Base-by-base conservation (phyloP, 495 filamentous ascomycete genomes). In the Clohesyomyces aquaticus region DNA sequence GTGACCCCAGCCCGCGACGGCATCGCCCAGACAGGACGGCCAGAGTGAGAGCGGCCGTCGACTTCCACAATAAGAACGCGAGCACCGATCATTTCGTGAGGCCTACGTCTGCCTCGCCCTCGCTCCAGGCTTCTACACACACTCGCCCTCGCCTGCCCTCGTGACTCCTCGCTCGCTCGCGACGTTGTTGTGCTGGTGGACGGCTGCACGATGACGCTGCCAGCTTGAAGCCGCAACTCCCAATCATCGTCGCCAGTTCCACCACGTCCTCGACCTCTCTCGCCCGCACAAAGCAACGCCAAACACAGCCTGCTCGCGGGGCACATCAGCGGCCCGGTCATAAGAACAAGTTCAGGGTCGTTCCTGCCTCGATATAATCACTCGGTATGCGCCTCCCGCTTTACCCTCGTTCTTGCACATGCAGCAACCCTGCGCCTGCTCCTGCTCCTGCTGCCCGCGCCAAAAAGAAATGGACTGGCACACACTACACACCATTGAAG, bases 211-310 rank as follows among this genome's bases (percentile, higher is more conserved):
- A 57, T 57, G 54, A 57, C 54, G 54, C 43, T 28, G 26, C 23
- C 1, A 35, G 56, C 10, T 19, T 19, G 25, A 45, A 3, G 22
- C 32, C 21, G 45, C 3, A n/a, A 38, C 25, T 42, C 42, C 54
- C 54, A 57, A 57, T 57, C 54, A 57, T 3, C 21, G 18, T 19
- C 41, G 54, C 32, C 41, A 22, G 38, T 47, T 57, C 42, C 54
- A 57, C 54, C 54, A 57, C 54, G 54, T 47, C 18, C 25, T 22
- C 38, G 19, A 2, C 51, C 62, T 47, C 28, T 48, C 50, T 50
- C 63, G 27, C 27, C 9, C 8, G 12, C 50, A 3, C 25, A 14
- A 18, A 2, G 21, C 23, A 10, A 18, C 41, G 49, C 60, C 9
- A 41, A 55, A 55, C 52, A 50, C 60, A 63, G 18, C 25, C 60